Evolutionary conservation across 75 land plant genomes (phyloP).

Genomic region (Pinus tabuliformis): DNA sequence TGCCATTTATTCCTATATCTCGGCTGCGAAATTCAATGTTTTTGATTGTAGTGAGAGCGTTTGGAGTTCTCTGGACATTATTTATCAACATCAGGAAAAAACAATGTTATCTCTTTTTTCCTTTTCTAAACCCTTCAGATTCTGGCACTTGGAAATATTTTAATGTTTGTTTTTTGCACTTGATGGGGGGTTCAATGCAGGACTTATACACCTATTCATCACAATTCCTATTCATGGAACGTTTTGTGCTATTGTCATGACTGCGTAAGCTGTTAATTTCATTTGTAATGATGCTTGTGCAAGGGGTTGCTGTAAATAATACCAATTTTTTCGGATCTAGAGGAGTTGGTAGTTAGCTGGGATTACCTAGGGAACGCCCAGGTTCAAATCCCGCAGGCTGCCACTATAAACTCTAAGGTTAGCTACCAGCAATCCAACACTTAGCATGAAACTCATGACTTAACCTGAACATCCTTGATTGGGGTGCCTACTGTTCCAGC

Average conservation of each 20-base stretch:
- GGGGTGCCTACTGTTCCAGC: too few species aligned
- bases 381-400: too few species aligned
- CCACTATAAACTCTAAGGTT: too few species aligned
- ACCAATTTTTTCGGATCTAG: too few species aligned
- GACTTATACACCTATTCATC: not conserved
- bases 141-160: not conserved
- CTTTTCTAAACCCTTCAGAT: not conserved
- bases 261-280: too few species aligned
- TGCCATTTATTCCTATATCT: not conserved
- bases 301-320: too few species aligned
- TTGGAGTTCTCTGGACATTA: not conserved
- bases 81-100: not conserved
- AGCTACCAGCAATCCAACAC: too few species aligned
- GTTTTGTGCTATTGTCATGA: not conserved
- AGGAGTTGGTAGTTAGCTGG: too few species aligned
- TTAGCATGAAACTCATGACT: too few species aligned
- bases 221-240: not conserved
- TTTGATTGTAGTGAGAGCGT: not conserved
- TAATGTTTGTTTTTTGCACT: not conserved
- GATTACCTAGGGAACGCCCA: too few species aligned
- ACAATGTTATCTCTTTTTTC: not conserved
- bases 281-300: too few species aligned
- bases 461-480: too few species aligned
- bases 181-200: not conserved
- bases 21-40: constrained; percentile 1